Evolutionary conservation across 306 rosid genomes (phyloP), one percentile per base, ranked within the genome.

Genomic region (Begonia peltatifolia): DNA sequence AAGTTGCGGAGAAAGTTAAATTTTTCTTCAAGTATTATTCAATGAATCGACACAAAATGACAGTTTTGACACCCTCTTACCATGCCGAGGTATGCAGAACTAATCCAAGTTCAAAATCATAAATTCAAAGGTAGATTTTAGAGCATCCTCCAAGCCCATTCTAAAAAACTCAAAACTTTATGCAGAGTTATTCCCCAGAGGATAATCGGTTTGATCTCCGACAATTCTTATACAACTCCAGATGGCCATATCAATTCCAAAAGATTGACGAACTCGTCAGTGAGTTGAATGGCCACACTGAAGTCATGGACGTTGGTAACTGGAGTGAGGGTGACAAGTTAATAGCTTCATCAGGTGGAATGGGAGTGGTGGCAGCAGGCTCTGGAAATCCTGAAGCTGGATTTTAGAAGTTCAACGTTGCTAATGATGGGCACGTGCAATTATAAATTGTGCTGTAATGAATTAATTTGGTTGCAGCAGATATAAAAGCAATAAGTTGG

Each of bases 141-240:
- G 38, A 30, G 38, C 38, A 30, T 30, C 9, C 38, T 30, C 38
- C 38, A 5, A 30, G 6, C 38, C 38, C 38, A 30, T 30, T 30
- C 38, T 30, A 30, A 30, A 30, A 30, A 30, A 30, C 8, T 22
- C 11, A 6, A 6, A 14, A 15, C 17, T 17, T 50, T 11, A 9
- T 62, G 75, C 79, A 90, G 97, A 90, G 97, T 71, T 90, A 90
- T 73, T 90, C 95, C 9, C 95, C 97, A 0, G 95, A 90, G 58
- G 97, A 90, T 59, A 90, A 90, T 56, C 68, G 94, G 70, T 86
- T 79, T 50, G 94, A 90, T 69, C 95, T 86, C 54, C 82, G 95
- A 62, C 94, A 90, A 41, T 86, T 90, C 65, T 75, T 90, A 5
- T 90, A 90, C 54, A 90, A 86, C 38, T 76, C 81, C 47, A 80